Conservation (phyloP, 1,284 basidiomycete species). For the Tilletia caries region DNA sequence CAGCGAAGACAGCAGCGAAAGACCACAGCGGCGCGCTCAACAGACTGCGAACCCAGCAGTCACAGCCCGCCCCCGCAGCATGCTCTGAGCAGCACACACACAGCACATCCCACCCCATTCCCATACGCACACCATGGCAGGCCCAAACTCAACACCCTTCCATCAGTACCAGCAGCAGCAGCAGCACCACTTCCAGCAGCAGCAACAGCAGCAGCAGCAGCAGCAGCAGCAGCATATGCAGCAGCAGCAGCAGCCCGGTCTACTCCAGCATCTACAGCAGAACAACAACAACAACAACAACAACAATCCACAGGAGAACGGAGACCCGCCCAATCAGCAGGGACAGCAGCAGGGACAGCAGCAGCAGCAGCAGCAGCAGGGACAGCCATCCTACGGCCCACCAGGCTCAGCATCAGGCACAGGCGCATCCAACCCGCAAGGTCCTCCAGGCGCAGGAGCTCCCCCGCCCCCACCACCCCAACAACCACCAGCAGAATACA, state of each 20-base stretch:
- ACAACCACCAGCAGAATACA: conserved; percentile 53
- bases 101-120: background rate
- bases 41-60: no score
- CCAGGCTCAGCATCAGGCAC: conserved; percentile 53
- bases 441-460: background rate
- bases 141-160: background rate
- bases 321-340: background rate
- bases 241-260: background rate
- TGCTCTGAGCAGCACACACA: background rate
- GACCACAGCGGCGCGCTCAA: no score
- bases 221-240: conserved; percentile 1
- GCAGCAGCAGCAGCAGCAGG: no score
- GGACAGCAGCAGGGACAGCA: background rate
- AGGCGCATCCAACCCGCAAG: conserved; percentile 59
- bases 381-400: conserved; percentile 30
- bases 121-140: background rate
- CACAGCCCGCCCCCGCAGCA: background rate
- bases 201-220: conserved; percentile 8
- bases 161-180: conserved; percentile 16
- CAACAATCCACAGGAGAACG: background rate
- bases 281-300: conserved; percentile 5
- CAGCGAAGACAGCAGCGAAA: background rate
- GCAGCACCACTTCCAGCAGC: background rate
- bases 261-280: background rate
- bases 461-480: background rate